These are phyloP conservation scores for Brettanomyces nanus DNA, from an alignment of 805 yeast species.

Conservation along the genomic window DNA sequence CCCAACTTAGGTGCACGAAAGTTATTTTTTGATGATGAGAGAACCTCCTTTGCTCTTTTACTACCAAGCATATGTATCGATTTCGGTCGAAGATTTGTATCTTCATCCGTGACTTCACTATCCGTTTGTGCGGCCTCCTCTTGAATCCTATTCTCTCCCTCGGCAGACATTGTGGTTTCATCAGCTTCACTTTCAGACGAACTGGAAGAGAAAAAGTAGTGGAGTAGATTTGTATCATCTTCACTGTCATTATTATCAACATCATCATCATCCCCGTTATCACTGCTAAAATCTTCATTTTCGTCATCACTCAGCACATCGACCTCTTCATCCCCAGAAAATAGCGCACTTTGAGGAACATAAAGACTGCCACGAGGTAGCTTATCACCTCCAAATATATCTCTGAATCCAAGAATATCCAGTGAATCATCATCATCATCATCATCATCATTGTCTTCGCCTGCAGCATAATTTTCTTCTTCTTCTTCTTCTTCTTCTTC, in stretches of 20 bases:
- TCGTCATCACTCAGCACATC: slow-evolving; percentile 14
- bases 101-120: slow-evolving; percentile 90
- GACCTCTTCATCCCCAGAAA: slow-evolving; percentile 14
- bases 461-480: slow-evolving; percentile 28
- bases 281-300: slow-evolving; percentile 10
- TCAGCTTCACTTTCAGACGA: slow-evolving; percentile 12
- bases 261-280: slow-evolving; percentile 20
- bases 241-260: slow-evolving; percentile 14
- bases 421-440: slow-evolving; percentile 25
- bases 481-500: slow-evolving; percentile 19
- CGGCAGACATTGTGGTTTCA: slow-evolving; percentile 15
- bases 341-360: slow-evolving; percentile 9
- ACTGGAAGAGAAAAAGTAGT: slow-evolving; percentile 50
- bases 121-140: neutral
- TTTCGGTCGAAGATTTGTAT: slow-evolving; percentile 69
- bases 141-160: slow-evolving; percentile 35
- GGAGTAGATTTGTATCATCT: slow-evolving; percentile 63
- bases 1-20: slow-evolving; percentile 89
- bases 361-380: neutral
- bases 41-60: slow-evolving; percentile 84
- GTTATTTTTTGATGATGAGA: slow-evolving; percentile 79
- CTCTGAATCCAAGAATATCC: slow-evolving; percentile 23
- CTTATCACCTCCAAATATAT: slow-evolving; percentile 11
- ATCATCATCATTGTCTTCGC: slow-evolving; percentile 30
- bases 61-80: slow-evolving; percentile 57